Evolutionary conservation across 202 grass and related monocot species (phyloP).

Genomic region (Alloteropsis angusta): DNA sequence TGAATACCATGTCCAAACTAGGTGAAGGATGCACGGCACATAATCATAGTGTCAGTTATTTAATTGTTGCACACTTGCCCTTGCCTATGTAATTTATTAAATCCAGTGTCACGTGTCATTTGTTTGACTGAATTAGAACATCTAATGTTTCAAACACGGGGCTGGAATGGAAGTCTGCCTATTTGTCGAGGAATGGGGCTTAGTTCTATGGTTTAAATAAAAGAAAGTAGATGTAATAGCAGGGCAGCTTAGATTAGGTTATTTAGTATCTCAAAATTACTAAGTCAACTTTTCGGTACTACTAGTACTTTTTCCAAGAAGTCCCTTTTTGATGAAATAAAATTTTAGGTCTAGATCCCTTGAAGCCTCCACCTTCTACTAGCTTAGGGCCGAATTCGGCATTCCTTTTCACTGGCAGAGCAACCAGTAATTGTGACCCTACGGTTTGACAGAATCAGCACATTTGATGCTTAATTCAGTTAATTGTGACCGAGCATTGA

Average conservation of each 20-base stretch:
- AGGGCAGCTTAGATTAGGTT: not conserved
- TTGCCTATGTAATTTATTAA: not conserved
- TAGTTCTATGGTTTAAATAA: not conserved
- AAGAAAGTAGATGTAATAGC: not conserved
- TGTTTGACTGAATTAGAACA: not conserved
- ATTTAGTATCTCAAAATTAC: not conserved
- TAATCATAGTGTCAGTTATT: not conserved
- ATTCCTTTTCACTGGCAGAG: not conserved
- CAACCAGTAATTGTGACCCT: not conserved
- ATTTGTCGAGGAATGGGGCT: not conserved
- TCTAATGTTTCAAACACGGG: not conserved
- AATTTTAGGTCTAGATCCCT: not conserved
- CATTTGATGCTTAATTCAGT: slow-evolving; percentile 22
- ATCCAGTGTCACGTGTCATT: not conserved
- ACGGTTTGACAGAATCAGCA: not conserved
- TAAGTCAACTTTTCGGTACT: not conserved
- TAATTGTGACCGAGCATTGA: slow-evolving; percentile 11
- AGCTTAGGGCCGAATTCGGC: not conserved
- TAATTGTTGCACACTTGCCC: not conserved
- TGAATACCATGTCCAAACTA: not conserved
- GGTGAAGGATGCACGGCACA: not conserved
- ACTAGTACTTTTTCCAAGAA: not conserved
- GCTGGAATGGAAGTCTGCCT: not conserved
- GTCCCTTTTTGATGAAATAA: not conserved
- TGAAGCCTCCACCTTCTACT: not conserved